Base-by-base conservation (phyloP, 768 basidiomycete genomes). In the Suillus placidus region DNA sequence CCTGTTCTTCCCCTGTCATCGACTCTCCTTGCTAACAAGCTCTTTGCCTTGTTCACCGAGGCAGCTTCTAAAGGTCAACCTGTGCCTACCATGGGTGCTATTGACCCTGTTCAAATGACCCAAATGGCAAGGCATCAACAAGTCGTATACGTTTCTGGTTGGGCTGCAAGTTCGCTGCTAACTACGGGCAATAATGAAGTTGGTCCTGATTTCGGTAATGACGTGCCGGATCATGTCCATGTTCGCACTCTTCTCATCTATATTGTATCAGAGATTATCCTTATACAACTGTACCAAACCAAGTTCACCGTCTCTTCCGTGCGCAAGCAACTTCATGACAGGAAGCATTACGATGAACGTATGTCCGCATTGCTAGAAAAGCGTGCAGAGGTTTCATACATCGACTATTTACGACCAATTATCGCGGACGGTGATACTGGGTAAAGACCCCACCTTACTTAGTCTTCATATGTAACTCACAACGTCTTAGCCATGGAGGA, bases 351-450 rank as follows among this genome's bases (percentile, higher is more conserved):
- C 71, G 93, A 96, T 71, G 93, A 94, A 71, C 87, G 94, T 38
- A 82, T 93, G 78, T 81, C 84, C 18, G 82, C 86, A 45, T 82
- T 88, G 34, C 80, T 83, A 6, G 89, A 89, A 68, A 83, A 86
- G 66, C 84, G 92, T 60, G 83, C 83, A 35, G 88, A 88, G 66
- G 84, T 92, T 83, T 86, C 89, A 56, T 92, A 91, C 72, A 80
- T 93, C 47, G 95, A 97, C 74, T 97, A 96, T 74, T 81, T 97
- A 52, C 84, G 93, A 61, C 95, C 95, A 34, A 96, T 98, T 69
- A 91, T 98, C 69, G 95, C 95, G 14, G 95, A 97, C 74, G 95
- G 89, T 32, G 95, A 97, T 79, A 96, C 95, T 61, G 95, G 95
- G 94, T 94, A 71, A 58, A 72, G 82, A 75, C 63, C 26, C 52